Conservation (phyloP, 495 filamentous ascomycete species). For the Hyaloscypha finlandica region DNA sequence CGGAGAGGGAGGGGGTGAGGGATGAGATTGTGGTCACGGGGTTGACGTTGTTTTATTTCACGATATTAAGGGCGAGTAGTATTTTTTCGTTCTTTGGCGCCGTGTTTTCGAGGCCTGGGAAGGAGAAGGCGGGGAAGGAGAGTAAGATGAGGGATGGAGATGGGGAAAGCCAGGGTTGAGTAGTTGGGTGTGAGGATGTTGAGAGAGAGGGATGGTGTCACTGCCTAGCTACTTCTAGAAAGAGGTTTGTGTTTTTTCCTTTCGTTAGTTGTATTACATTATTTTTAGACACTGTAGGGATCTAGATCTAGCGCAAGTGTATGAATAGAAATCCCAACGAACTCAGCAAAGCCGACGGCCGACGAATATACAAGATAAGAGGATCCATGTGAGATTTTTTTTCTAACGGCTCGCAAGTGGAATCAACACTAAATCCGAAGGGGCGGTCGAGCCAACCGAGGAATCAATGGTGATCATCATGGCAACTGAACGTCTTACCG, state of each 20-base stretch:
- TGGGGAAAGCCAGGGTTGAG: too few species aligned
- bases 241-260: too few species aligned
- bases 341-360: not conserved
- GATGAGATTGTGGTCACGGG: conserved; percentile 1
- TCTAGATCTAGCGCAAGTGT: too few species aligned
- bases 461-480: not conserved
- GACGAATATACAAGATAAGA: conserved; percentile 1
- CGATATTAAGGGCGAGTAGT: not conserved
- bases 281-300: too few species aligned
- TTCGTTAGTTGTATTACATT: too few species aligned
- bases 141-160: too few species aligned
- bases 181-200: too few species aligned
- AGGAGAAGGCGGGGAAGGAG: not conserved
- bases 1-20: not conserved
- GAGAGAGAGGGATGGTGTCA: too few species aligned
- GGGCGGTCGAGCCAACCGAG: not conserved
- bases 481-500: conserved; percentile 38
- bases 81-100: conserved; percentile 2
- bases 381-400: not conserved
- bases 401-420: not conserved
- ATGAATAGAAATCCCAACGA: not conserved
- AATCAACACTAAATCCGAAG: not conserved
- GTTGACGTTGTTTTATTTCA: not conserved
- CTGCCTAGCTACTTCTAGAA: too few species aligned
- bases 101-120: not conserved